A percentile compares a stretch with the other conserved stretches of the same genome.
phyloP scores from a whole-genome alignment of 768 basidiomycete genomes.

The Rhodotorula taiwanensis region DNA sequence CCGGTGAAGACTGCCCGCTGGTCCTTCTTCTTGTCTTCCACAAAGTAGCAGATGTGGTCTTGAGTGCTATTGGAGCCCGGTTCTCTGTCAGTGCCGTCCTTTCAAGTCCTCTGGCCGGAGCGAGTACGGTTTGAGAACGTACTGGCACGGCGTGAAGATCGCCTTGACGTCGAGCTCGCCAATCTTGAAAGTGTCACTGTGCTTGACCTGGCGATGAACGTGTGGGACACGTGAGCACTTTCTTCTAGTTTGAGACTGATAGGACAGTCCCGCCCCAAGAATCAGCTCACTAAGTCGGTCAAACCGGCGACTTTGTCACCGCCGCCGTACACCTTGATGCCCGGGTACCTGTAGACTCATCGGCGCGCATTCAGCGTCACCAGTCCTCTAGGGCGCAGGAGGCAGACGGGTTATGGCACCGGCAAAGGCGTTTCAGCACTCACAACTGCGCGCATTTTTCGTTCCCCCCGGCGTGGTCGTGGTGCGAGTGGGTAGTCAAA shows the following conservation, averaged over 20 bases:
- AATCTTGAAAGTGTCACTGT: slow-evolving; percentile 72
- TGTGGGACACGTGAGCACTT: background rate
- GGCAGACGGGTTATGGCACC: too few species aligned
- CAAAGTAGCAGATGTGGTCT: slow-evolving; percentile 88
- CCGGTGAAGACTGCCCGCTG: slow-evolving; percentile 82
- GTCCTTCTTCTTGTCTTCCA: slow-evolving; percentile 55
- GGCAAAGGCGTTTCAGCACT: too few species aligned
- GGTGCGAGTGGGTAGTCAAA: slow-evolving; percentile 88
- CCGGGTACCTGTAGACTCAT: slow-evolving; percentile 47
- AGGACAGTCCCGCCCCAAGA: background rate
- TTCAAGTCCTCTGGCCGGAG: slow-evolving; percentile 45
- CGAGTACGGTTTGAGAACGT: background rate
- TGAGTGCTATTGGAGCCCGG: slow-evolving; percentile 81
- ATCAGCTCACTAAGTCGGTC: slow-evolving; percentile 47
- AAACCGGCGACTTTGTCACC: slow-evolving; percentile 62
- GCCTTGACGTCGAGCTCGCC: slow-evolving; percentile 47
- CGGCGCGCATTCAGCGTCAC: too few species aligned
- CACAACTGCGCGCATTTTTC: slow-evolving; percentile 49
- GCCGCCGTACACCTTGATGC: slow-evolving; percentile 69
- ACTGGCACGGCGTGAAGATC: slow-evolving; percentile 37
- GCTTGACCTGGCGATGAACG: slow-evolving; percentile 51
- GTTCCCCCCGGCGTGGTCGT: slow-evolving; percentile 62
- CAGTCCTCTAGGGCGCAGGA: too few species aligned
- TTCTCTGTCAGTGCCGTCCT: slow-evolving; percentile 54
- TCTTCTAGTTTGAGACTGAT: too few species aligned